Base-by-base conservation (phyloP, 345 rosid species). In the Populus davidiana region DNA sequence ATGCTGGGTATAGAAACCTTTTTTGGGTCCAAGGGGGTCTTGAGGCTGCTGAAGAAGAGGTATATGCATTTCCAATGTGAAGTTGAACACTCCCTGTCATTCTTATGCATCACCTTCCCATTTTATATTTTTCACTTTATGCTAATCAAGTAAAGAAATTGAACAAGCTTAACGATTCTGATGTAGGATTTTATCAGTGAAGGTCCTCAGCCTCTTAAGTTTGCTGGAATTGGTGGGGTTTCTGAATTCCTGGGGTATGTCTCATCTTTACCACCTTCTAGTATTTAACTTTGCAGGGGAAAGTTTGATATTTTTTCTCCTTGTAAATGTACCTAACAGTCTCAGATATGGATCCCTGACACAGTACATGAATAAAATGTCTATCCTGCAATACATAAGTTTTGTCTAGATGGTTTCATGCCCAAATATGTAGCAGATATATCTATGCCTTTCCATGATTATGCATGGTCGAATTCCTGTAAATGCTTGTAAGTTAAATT, bases 21-120 rank as follows among this genome's bases (percentile, higher is more conserved):
- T 94, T 91, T 84, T 93, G 95, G 97, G 89, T 94, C 78, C 97
- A 91, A 86, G 95, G 97, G 44, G 98, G 97, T 63, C 84, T 94
- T 59, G 97, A 94, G 83, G 86, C 90, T 5, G 93, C 97, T 71
- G 94, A 89, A 89, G 97, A 90, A 72, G 97, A 93, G 91, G 98
- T 92, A 77, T 43, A 27, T 44, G 11, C 72, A 38, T 80, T 79
- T 72, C 61, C 11, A 75, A 12, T 77, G 50, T 76, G 41, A 70
- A 83, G 27, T 61, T 76, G 38, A 20, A 33, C 29, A 68, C 41
- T 80, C 74, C 59, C 62, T 67, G 86, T 73, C 76, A 12, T 29
- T 75, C 78, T 78, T 38, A 43, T 5, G 36, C 69, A 71, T 6
- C 43, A 8, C 33, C 41, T 81, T 31, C 27, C 77, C 69, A 36